Evolutionary conservation across 257 asterid species (phyloP).

Genomic region (Coffea canephora): DNA sequence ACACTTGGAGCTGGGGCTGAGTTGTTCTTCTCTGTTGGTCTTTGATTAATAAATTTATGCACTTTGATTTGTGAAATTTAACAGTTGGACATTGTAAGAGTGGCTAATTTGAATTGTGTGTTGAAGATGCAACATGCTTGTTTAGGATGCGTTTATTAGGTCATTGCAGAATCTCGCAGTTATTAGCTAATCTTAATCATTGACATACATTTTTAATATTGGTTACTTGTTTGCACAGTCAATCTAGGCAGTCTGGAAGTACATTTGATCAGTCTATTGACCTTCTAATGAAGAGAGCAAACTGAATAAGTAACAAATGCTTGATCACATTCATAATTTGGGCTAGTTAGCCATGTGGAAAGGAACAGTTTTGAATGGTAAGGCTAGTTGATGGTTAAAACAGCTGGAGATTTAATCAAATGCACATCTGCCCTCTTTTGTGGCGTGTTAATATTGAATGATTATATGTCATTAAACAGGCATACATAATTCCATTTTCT

Average conservation of each 20-base stretch:
- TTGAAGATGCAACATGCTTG: too few relatives aligned
- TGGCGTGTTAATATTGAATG: not conserved
- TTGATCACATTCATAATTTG: not conserved
- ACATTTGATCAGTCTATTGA: not conserved
- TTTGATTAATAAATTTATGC: not conserved
- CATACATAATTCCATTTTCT: not conserved
- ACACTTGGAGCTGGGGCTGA: too few relatives aligned
- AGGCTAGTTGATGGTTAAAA: not conserved
- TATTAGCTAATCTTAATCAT: not conserved
- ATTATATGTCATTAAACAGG: not conserved
- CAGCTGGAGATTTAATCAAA: not conserved
- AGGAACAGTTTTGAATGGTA: not conserved
- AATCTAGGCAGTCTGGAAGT: not conserved
- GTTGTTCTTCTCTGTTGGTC: not conserved
- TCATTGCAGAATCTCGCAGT: too few relatives aligned
- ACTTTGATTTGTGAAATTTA: too few relatives aligned
- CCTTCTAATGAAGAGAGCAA: not conserved
- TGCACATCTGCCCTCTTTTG: not conserved
- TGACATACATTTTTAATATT: not conserved
- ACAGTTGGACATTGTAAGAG: too few relatives aligned
- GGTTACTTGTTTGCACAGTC: not conserved
- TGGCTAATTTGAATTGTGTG: too few relatives aligned
- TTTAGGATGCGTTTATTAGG: too few relatives aligned
- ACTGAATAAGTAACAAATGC: not conserved
- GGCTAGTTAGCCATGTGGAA: not conserved